phyloP scores from a whole-genome alignment of 2,329 filamentous ascomycete genomes.

The Zasmidium angulare region DNA sequence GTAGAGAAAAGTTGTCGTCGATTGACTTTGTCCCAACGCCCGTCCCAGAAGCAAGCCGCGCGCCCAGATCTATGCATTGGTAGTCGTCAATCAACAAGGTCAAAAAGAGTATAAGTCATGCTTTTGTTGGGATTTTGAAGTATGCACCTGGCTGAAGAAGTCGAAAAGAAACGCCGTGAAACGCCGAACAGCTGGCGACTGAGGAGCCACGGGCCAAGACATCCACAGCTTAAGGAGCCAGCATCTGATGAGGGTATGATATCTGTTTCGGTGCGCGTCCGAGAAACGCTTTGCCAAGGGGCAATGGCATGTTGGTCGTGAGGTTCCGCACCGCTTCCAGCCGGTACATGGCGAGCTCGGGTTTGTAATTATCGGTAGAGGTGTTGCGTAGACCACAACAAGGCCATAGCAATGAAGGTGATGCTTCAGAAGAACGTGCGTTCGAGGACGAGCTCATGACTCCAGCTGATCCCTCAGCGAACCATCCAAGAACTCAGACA shows the following conservation, averaged over 20 bases:
- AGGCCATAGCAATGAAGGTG: background rate
- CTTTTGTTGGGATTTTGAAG: conserved; percentile 10
- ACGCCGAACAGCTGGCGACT: conserved; percentile 2
- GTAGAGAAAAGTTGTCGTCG: conserved; percentile 2
- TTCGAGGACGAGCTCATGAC: background rate
- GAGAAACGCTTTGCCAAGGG: background rate
- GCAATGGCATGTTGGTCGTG: background rate
- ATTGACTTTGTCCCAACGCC: conserved; percentile 3
- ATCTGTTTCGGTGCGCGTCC: conserved; percentile 2
- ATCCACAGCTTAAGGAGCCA: background rate
- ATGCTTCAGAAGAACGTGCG: background rate
- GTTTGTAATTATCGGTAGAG: background rate
- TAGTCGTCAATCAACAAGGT: conserved; percentile 10
- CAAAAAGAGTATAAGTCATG: conserved; percentile 11
- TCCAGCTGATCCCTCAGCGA: conserved; percentile 55
- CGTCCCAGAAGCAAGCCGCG: conserved; percentile 1
- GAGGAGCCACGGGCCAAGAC: background rate
- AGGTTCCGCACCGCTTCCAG: background rate
- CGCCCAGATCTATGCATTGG: conserved; percentile 8
- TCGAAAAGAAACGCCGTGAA: conserved; percentile 8
- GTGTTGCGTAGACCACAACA: background rate
- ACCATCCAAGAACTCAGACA: conserved; percentile 53
- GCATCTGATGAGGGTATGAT: background rate
- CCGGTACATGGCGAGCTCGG: conserved; percentile 1
- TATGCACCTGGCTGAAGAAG: conserved; percentile 1